Percentiles rank a stretch among this genome's conserved stretches.
These are phyloP conservation scores for Ascochyta koolunga DNA, from an alignment of 2,329 filamentous ascomycete genomes.

Conservation along the genomic window DNA sequence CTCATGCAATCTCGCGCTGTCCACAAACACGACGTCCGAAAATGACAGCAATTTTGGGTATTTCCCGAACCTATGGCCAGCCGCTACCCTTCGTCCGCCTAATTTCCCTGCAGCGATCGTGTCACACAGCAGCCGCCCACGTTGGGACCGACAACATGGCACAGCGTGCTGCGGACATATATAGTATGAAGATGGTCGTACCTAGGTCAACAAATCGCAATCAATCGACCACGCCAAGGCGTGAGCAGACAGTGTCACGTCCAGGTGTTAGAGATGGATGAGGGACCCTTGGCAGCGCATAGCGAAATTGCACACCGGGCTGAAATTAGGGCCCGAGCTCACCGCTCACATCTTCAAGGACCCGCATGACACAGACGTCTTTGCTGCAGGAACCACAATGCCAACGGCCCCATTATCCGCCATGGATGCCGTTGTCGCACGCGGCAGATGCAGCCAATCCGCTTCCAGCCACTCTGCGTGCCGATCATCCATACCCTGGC, in stretches of 20 bases:
- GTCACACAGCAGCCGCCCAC: slow-evolving; percentile 15
- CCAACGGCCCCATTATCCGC: slow-evolving; percentile 21
- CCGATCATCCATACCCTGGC: slow-evolving; percentile 19
- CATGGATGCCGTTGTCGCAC: slow-evolving; percentile 37
- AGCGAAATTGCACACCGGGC: slow-evolving; percentile 41
- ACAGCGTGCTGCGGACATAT: background rate
- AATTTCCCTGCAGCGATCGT: slow-evolving; percentile 29
- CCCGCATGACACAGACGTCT: slow-evolving; percentile 9
- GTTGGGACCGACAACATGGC: slow-evolving; percentile 11
- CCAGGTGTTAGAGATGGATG: slow-evolving; percentile 12
- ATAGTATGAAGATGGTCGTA: background rate
- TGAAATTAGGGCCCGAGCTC: slow-evolving; percentile 39
- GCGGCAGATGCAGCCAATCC: slow-evolving; percentile 34
- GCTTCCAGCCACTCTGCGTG: slow-evolving; percentile 1
- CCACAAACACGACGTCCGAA: slow-evolving; percentile 13
- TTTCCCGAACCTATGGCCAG: slow-evolving; percentile 24
- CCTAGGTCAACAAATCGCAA: background rate
- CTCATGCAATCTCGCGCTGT: slow-evolving; percentile 9
- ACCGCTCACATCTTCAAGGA: slow-evolving; percentile 9
- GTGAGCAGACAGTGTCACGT: too few species aligned
- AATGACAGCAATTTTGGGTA: slow-evolving; percentile 31
- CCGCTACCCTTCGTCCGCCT: slow-evolving; percentile 26
- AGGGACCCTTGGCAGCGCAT: slow-evolving; percentile 31
- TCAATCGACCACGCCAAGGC: background rate
- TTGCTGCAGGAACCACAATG: slow-evolving; percentile 30